Conservation (phyloP, 1,284 basidiomycete species). For the Fomes fomentarius region DNA sequence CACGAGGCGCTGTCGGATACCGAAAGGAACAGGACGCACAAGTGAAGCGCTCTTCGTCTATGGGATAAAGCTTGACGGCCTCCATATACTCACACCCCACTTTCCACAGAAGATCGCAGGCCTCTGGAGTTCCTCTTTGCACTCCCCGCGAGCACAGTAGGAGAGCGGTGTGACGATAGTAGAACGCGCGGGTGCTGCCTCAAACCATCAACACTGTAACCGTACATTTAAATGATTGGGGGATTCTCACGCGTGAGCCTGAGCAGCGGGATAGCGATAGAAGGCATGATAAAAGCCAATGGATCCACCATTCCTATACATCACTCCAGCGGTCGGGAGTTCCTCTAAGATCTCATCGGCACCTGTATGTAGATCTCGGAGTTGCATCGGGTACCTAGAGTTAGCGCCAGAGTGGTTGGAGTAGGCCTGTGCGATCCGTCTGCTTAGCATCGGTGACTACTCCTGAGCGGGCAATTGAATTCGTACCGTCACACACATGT, state of each 20-base stretch:
- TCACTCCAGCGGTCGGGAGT: not conserved
- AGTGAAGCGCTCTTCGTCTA: constrained; percentile 35
- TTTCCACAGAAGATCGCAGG: constrained; percentile 11
- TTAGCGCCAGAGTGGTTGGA: not conserved
- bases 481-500: not conserved
- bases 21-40: constrained; percentile 14
- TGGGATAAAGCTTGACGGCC: constrained; percentile 26
- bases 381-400: constrained; percentile 6
- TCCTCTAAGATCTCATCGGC: not conserved
- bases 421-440: not conserved
- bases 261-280: constrained; percentile 41
- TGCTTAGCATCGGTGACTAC: no score
- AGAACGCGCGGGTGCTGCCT: constrained; percentile 38
- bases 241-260: constrained; percentile 40
- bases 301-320: not conserved
- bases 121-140: not conserved
- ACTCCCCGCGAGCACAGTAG: not conserved
- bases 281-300: constrained; percentile 22
- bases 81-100: constrained; percentile 32
- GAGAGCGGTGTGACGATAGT: constrained; percentile 30
- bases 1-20: no score
- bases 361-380: constrained; percentile 4
- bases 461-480: not conserved
- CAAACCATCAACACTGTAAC: not conserved
- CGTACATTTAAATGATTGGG: not conserved